Percentiles rank a stretch among this genome's conserved stretches.
These are phyloP conservation scores for Cladobotryum protrusum DNA, from an alignment of 2,329 filamentous ascomycete genomes.

Conservation along the genomic window DNA sequence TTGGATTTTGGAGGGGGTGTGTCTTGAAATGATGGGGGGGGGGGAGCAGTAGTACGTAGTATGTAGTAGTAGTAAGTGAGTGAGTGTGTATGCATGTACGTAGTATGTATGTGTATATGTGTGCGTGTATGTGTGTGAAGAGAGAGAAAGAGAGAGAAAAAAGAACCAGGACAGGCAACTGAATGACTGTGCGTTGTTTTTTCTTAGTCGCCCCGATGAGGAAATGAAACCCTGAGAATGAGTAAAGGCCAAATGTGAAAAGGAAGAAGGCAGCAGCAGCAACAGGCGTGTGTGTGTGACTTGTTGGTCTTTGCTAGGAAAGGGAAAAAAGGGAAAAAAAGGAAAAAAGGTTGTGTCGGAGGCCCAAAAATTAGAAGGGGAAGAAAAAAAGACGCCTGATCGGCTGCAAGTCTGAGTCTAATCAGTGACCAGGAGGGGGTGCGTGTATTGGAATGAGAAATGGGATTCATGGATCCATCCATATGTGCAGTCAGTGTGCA, in stretches of 20 bases:
- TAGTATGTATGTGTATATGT: neutral
- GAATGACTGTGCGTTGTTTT: slow-evolving; percentile 1
- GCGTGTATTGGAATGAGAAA: neutral
- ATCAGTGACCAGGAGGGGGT: neutral
- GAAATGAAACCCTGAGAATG: slow-evolving; percentile 1
- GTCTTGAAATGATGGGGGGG: too few species aligned
- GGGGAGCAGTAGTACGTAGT: neutral
- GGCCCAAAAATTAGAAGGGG: neutral
- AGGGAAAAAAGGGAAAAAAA: neutral
- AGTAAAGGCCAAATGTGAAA: neutral
- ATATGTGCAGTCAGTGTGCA: too few species aligned
- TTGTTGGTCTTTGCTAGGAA: neutral
- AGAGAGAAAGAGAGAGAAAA: too few species aligned
- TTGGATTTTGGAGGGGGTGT: too few species aligned
- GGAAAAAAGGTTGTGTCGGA: neutral
- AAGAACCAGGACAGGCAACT: neutral
- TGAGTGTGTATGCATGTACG: neutral
- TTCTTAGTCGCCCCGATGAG: neutral
- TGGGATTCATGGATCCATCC: neutral
- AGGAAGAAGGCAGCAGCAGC: neutral
- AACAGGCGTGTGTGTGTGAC: neutral
- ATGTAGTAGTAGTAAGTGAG: neutral
- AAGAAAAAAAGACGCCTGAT: neutral
- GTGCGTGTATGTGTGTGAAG: neutral
- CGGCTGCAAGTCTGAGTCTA: slow-evolving; percentile 3